Conservation (phyloP, 805 yeast genomes). For the Yarrowia sp. region DNA sequence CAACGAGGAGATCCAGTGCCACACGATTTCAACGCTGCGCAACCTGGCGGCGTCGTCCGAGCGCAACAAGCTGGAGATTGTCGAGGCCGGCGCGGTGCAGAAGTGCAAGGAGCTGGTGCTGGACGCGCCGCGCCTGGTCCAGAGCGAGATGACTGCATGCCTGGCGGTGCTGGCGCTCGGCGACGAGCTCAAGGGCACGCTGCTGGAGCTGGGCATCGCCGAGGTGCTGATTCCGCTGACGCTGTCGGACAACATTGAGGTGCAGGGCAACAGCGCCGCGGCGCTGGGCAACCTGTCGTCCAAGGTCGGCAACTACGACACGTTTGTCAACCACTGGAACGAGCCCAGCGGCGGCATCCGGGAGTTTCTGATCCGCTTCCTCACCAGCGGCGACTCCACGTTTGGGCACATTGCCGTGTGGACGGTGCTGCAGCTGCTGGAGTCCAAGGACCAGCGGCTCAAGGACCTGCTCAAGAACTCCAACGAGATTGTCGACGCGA, state of each 20-base stretch:
- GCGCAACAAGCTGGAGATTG: conserved; percentile 83
- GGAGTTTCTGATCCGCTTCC: conserved; percentile 76
- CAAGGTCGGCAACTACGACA: conserved; percentile 77
- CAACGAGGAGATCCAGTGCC: conserved; percentile 96
- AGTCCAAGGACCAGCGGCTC: conserved; percentile 69
- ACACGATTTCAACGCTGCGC: conserved; percentile 92
- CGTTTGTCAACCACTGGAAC: conserved; percentile 75
- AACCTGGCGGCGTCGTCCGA: conserved; percentile 95
- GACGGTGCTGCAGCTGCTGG: conserved; percentile 88
- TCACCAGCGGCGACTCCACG: conserved; percentile 82
- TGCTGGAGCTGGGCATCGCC: conserved; percentile 78
- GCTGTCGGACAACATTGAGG: conserved; percentile 82
- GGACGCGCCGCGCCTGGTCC: conserved; percentile 84
- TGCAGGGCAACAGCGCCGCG: conserved; percentile 97
- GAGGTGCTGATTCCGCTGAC: conserved; percentile 92
- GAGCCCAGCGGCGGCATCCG: conserved; percentile 80
- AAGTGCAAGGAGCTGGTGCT: conserved; percentile 87
- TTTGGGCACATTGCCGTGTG: conserved; percentile 97
- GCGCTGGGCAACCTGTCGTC: conserved; percentile 95
- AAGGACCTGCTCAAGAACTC: conserved; percentile 37
- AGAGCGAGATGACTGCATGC: conserved; percentile 94
- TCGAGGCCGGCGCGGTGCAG: conserved; percentile 93
- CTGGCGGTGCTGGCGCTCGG: conserved; percentile 95
- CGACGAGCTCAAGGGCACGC: conserved; percentile 83
- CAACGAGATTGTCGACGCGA: conserved; percentile 38